Evolutionary conservation across 2,329 filamentous ascomycete genomes (phyloP).

Genomic region (Hortaea werneckii): DNA sequence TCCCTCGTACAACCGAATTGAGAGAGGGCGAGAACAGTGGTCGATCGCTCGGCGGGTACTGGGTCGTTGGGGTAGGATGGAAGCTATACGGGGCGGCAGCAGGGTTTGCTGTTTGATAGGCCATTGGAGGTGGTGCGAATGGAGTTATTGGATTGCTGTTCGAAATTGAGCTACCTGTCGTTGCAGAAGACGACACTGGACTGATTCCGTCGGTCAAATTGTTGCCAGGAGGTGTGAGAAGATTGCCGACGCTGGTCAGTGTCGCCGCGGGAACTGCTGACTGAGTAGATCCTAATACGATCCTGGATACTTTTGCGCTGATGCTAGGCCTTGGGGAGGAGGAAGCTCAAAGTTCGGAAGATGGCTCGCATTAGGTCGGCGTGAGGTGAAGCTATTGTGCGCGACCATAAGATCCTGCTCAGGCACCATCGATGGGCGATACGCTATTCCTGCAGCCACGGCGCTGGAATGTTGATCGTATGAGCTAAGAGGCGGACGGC

Average conservation of each 20-base stretch:
- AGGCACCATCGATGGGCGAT: constrained; percentile 51
- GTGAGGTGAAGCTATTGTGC: constrained; percentile 57
- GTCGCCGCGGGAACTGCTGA: constrained; percentile 33
- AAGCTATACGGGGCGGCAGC: constrained; percentile 47
- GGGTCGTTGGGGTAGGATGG: constrained; percentile 15
- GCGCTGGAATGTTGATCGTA: constrained; percentile 37
- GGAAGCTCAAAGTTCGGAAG: constrained; percentile 61
- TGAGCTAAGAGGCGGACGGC: constrained; percentile 18
- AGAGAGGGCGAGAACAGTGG: constrained; percentile 47
- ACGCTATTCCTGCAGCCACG: constrained; percentile 54
- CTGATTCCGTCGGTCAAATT: constrained; percentile 51
- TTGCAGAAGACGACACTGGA: constrained; percentile 49
- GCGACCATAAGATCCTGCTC: constrained; percentile 51
- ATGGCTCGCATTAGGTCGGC: constrained; percentile 58
- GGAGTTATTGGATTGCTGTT: constrained; percentile 27
- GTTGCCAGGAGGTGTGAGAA: constrained; percentile 53
- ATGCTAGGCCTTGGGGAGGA: constrained; percentile 46
- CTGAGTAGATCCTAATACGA: constrained; percentile 29
- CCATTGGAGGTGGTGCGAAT: not conserved
- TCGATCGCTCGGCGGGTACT: not conserved
- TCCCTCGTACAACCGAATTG: constrained; percentile 42
- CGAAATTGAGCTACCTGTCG: constrained; percentile 51
- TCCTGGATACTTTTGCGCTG: constrained; percentile 41
- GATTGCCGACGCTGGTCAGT: constrained; percentile 46
- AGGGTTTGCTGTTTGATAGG: not conserved